These are phyloP conservation scores for Lactifluus pinguis DNA, from an alignment of 768 basidiomycete species.

Conservation along the genomic window DNA sequence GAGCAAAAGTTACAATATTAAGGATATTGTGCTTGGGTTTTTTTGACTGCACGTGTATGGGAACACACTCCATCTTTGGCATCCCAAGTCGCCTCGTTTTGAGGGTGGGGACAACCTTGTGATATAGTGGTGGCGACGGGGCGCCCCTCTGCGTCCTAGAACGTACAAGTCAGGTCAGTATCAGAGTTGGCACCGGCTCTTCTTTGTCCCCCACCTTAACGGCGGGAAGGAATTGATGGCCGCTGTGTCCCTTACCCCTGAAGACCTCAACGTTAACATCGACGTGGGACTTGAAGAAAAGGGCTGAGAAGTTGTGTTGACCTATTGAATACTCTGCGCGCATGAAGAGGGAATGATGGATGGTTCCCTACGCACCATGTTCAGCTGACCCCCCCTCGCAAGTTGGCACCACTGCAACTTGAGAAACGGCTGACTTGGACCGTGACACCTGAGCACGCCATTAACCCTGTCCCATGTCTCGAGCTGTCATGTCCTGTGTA, in stretches of 20 bases:
- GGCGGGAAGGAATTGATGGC: neutral
- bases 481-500: too few relatives aligned
- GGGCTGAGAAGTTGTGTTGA: too few relatives aligned
- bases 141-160: neutral
- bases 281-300: too few relatives aligned
- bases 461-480: too few relatives aligned
- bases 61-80: neutral
- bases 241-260: neutral
- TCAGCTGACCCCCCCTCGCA: too few relatives aligned
- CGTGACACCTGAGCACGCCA: too few relatives aligned
- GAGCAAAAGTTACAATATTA: neutral
- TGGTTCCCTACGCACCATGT: too few relatives aligned
- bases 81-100: neutral
- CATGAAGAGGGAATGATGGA: too few relatives aligned
- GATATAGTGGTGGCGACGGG: neutral
- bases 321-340: too few relatives aligned
- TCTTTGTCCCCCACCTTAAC: neutral
- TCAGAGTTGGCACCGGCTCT: neutral
- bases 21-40: neutral
- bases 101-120: neutral
- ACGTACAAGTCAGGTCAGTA: neutral
- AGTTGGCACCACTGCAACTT: too few relatives aligned
- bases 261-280: too few relatives aligned
- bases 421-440: too few relatives aligned
- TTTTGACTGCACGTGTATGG: neutral